Percentiles rank a stretch among this genome's conserved stretches.
Conservation (phyloP, 768 basidiomycete genomes). For the Clitopilus hobsonii region DNA sequence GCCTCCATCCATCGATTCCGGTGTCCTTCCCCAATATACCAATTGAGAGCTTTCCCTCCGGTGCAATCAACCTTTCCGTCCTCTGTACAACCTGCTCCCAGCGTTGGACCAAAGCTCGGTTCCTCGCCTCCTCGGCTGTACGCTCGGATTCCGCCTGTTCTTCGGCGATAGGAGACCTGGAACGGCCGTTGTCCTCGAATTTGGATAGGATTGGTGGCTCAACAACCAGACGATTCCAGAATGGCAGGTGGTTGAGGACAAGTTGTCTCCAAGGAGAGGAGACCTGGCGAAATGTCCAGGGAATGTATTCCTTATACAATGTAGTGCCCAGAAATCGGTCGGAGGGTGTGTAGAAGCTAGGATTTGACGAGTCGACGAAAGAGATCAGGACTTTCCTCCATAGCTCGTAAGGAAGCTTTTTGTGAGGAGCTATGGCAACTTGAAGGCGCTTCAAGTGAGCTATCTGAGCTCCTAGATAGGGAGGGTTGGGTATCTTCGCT, state of each 20-base stretch:
- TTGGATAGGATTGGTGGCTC: background rate
- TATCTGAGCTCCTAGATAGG: background rate
- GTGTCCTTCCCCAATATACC: background rate
- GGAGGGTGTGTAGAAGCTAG: background rate
- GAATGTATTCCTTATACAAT: background rate
- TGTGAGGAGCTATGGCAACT: background rate
- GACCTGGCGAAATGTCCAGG: background rate
- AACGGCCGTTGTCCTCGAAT: no score
- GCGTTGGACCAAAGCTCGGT: background rate
- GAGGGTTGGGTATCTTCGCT: background rate
- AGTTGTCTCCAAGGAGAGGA: background rate
- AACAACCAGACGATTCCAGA: background rate
- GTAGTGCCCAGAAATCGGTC: background rate
- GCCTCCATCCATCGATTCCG: background rate
- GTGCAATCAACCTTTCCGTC: background rate
- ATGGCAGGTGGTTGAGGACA: background rate
- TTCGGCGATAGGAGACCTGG: no score
- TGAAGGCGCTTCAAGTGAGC: background rate
- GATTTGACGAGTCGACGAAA: background rate
- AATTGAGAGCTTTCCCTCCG: background rate
- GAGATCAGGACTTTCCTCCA: background rate
- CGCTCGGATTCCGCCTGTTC: no score
- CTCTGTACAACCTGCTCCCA: background rate
- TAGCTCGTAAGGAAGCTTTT: background rate
- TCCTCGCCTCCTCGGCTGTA: background rate